Evolutionary conservation across 768 basidiomycete species (phyloP).

Genomic region (Exidia glandulosa): DNA sequence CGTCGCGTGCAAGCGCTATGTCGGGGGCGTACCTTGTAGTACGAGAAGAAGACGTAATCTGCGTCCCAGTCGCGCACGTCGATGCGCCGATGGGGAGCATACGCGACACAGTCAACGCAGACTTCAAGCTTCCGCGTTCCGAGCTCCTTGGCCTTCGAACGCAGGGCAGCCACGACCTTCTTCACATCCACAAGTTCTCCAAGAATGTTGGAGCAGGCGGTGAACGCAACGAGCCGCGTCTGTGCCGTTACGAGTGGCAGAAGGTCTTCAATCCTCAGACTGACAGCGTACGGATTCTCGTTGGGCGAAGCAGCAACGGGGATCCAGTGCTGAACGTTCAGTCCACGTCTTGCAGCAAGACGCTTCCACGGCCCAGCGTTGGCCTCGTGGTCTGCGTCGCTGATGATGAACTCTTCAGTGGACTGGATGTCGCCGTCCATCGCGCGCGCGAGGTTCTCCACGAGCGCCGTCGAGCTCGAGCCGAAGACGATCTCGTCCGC

Average conservation of each 20-base stretch:
- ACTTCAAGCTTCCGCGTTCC: slow-evolving; percentile 51
- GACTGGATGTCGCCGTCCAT: slow-evolving; percentile 41
- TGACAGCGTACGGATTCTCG: slow-evolving; percentile 55
- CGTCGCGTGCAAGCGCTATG: background rate
- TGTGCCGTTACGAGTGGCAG: slow-evolving; percentile 51
- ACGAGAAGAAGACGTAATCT: slow-evolving; percentile 59
- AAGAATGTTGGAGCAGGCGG: slow-evolving; percentile 66
- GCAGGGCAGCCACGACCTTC: slow-evolving; percentile 39
- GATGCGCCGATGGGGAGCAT: slow-evolving; percentile 60
- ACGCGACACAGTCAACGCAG: slow-evolving; percentile 68
- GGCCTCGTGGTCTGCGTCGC: slow-evolving; percentile 65
- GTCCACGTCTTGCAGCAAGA: slow-evolving; percentile 47
- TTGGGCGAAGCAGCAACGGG: slow-evolving; percentile 22
- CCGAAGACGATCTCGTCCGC: slow-evolving; percentile 59
- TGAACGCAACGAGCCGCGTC: slow-evolving; percentile 64
- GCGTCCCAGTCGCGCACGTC: slow-evolving; percentile 71
- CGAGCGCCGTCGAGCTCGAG: slow-evolving; percentile 52
- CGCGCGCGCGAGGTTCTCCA: slow-evolving; percentile 58
- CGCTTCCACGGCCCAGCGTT: slow-evolving; percentile 71
- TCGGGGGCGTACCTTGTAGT: slow-evolving; percentile 75
- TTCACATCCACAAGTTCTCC: slow-evolving; percentile 55
- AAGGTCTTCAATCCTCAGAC: slow-evolving; percentile 41
- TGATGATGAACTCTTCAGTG: slow-evolving; percentile 70
- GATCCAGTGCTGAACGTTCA: slow-evolving; percentile 49
- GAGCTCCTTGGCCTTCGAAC: slow-evolving; percentile 37